These are phyloP conservation scores for Suhomyces maxii DNA, from an alignment of 1,139 yeast species.

Conservation along the genomic window DNA sequence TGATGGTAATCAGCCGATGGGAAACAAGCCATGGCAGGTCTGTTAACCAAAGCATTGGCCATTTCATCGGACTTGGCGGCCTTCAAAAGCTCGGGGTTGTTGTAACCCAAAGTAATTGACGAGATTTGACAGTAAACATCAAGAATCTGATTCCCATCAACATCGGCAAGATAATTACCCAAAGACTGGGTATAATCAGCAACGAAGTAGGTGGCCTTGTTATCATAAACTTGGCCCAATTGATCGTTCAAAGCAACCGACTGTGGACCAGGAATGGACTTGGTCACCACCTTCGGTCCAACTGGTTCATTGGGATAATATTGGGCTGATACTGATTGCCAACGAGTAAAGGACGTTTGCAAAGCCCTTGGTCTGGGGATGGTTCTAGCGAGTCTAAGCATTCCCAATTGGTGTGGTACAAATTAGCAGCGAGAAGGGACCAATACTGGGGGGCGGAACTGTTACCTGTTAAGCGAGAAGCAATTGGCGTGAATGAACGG, in stretches of 20 bases:
- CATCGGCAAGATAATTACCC: slow-evolving; percentile 74
- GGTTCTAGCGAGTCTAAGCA: slow-evolving; percentile 3
- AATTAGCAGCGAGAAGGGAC: too few relatives aligned
- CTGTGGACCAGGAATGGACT: slow-evolving; percentile 62
- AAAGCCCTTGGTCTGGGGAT: not conserved
- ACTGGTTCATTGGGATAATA: slow-evolving; percentile 56
- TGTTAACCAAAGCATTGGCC: slow-evolving; percentile 65
- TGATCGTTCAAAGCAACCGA: slow-evolving; percentile 47
- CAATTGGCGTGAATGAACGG: not conserved
- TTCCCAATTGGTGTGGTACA: not conserved
- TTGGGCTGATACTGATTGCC: slow-evolving; percentile 19
- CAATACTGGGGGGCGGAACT: too few relatives aligned
- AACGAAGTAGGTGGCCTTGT: slow-evolving; percentile 68
- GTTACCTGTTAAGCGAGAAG: too few relatives aligned
- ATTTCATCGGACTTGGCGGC: slow-evolving; percentile 65
- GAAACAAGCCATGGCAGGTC: slow-evolving; percentile 77
- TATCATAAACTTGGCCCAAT: slow-evolving; percentile 59
- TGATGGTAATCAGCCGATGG: slow-evolving; percentile 57
- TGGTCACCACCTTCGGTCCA: slow-evolving; percentile 48
- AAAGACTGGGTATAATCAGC: slow-evolving; percentile 62
- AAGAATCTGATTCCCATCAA: slow-evolving; percentile 62
- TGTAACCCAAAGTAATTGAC: slow-evolving; percentile 73
- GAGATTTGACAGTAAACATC: slow-evolving; percentile 75
- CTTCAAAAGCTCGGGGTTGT: slow-evolving; percentile 65
- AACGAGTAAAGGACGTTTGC: not conserved